A percentile compares a stretch with the other conserved stretches of the same genome.
Conservation (phyloP, 2,329 filamentous ascomycete species). For the Diaporthe helianthi region DNA sequence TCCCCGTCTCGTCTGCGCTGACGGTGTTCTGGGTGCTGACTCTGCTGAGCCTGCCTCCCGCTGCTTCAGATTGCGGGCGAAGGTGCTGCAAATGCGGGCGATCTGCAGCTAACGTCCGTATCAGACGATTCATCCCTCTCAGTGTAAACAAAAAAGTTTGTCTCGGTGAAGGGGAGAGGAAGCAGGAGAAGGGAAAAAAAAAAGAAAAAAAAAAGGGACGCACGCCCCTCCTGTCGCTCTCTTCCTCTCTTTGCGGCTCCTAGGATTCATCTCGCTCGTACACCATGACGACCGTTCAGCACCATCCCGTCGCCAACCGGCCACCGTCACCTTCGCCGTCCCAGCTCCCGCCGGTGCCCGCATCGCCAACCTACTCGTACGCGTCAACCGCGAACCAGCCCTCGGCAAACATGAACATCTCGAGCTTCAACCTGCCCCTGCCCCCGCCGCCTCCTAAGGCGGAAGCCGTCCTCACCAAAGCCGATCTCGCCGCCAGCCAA, state of each 20-base stretch:
- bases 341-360: conserved; percentile 66
- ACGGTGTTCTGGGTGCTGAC: neutral
- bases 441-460: conserved; percentile 66
- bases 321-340: conserved; percentile 60
- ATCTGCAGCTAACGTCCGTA: conserved; percentile 21
- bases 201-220: conserved; percentile 18
- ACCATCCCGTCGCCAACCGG: conserved; percentile 17
- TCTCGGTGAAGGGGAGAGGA: too few relatives aligned
- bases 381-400: conserved; percentile 64
- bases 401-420: conserved; percentile 47
- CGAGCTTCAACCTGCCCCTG: conserved; percentile 61
- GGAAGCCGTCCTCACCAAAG: conserved; percentile 66
- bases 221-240: conserved; percentile 41
- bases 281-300: conserved; percentile 28
- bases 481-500: conserved; percentile 69
- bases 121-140: conserved; percentile 10
- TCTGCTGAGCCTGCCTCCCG: neutral
- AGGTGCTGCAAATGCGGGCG: conserved; percentile 14
- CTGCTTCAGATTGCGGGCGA: conserved; percentile 11
- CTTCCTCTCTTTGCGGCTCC: neutral
- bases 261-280: neutral
- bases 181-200: too few relatives aligned
- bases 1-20: conserved; percentile 11
- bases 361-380: conserved; percentile 69
- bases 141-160: conserved; percentile 21